Conservation (phyloP, 768 basidiomycete genomes). For the Mycena rosella region DNA sequence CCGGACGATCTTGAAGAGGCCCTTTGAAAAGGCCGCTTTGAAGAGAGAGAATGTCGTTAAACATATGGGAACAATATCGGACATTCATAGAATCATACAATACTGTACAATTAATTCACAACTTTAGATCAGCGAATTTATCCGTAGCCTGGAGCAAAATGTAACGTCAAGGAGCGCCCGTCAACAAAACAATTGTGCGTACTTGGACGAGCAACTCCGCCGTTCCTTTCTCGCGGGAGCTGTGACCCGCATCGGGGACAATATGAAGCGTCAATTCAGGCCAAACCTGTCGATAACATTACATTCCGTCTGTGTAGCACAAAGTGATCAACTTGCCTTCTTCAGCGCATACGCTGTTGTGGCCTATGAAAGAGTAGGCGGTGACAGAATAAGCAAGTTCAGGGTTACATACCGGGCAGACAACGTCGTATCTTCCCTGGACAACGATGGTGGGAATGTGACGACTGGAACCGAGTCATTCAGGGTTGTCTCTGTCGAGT, state of each 20-base stretch:
- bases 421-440: slow-evolving; percentile 90
- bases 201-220: slow-evolving; percentile 80
- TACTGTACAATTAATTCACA: neutral
- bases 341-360: slow-evolving; percentile 87
- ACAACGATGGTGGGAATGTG: slow-evolving; percentile 88
- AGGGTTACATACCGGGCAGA: slow-evolving; percentile 68
- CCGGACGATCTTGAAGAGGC: neutral
- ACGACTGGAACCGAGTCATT: slow-evolving; percentile 63
- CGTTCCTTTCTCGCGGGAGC: slow-evolving; percentile 79
- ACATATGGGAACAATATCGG: no score
- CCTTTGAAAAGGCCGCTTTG: neutral
- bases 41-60: no score
- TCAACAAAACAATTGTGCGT: slow-evolving; percentile 26
- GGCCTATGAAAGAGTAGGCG: slow-evolving; percentile 43
- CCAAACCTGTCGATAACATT: slow-evolving; percentile 61
- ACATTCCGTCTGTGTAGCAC: neutral
- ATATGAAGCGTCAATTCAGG: slow-evolving; percentile 83
- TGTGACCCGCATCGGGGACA: slow-evolving; percentile 91
- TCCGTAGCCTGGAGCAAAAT: slow-evolving; percentile 53
- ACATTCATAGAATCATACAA: neutral
- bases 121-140: slow-evolving; percentile 55
- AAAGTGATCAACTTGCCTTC: slow-evolving; percentile 56
- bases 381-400: neutral
- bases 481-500: neutral
- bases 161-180: neutral